Conservation (phyloP, 2,329 filamentous ascomycete species). For the Tolypocladium ovalisporum region DNA sequence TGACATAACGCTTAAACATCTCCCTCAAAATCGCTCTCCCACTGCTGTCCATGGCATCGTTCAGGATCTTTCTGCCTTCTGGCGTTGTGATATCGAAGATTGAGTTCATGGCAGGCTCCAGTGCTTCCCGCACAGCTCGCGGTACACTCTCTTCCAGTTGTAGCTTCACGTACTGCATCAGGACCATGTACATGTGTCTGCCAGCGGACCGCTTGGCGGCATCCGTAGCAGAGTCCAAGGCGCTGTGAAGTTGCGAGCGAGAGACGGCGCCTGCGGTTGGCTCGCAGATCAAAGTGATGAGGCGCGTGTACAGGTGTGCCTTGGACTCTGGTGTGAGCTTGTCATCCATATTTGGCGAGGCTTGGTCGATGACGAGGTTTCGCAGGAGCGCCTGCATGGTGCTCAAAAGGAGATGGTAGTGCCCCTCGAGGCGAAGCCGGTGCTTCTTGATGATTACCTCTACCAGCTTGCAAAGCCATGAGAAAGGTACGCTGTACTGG, state of each 20-base stretch:
- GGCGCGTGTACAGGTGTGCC: slow-evolving; percentile 40
- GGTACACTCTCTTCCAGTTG: slow-evolving; percentile 46
- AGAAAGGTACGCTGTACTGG: slow-evolving; percentile 27
- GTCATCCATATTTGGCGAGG: slow-evolving; percentile 8
- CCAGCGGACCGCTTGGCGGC: slow-evolving; percentile 50
- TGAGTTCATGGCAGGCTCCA: slow-evolving; percentile 47
- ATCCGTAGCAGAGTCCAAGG: slow-evolving; percentile 49
- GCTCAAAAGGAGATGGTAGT: slow-evolving; percentile 47
- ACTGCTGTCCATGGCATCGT: slow-evolving; percentile 47
- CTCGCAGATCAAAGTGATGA: slow-evolving; percentile 49
- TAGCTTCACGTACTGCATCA: slow-evolving; percentile 49
- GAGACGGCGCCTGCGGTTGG: slow-evolving; percentile 45
- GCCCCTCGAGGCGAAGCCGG: slow-evolving; percentile 48
- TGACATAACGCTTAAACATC: slow-evolving; percentile 48
- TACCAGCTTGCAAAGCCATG: slow-evolving; percentile 40
- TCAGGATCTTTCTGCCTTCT: slow-evolving; percentile 44
- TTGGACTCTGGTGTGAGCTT: slow-evolving; percentile 26
- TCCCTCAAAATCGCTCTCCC: slow-evolving; percentile 48
- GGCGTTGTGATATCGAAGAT: slow-evolving; percentile 47
- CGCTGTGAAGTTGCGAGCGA: slow-evolving; percentile 28
- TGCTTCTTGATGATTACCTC: slow-evolving; percentile 48
- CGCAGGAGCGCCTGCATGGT: slow-evolving; percentile 45
- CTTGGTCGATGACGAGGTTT: slow-evolving; percentile 32
- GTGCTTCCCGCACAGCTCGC: slow-evolving; percentile 38
- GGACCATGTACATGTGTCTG: slow-evolving; percentile 48